Base-by-base conservation (phyloP, 768 basidiomycete genomes). In the Leucosporidium scottii region DNA sequence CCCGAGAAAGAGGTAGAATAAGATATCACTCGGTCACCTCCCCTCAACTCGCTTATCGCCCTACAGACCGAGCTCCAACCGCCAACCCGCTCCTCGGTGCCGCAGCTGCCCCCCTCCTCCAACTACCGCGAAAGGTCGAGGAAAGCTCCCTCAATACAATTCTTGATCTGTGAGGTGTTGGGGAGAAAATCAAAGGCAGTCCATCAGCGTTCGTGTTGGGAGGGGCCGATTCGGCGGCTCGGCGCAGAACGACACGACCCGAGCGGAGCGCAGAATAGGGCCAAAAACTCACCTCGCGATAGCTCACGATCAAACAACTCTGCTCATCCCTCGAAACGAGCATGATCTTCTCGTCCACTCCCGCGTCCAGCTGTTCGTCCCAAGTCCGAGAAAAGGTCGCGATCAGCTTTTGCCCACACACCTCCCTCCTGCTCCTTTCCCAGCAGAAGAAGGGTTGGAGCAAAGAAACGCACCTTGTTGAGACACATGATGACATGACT, bases 251-350 rank as follows among this genome's bases (percentile, higher is more conserved):
- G 23, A 20, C 9, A n/a, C 39, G 39, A 44, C 10, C 34, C 39
- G 13, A 15, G 39, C 31, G 18, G 20, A 2, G n/a, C 21, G 55
- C 12, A 1, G 27, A 28, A 31, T 0, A 25, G 5, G 34, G 8
- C 31, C 21, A 34, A 61, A 4, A 20, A n/a, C 60, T 21, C 49
- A 51, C 49, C 62, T 76, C 73, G 44, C 73, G 63, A 39, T 75
- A 76, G 56, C 69, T 71, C 13, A 76, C 75, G 59, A 76, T 73
- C 27, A 76, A 59, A 63, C 74, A 74, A 48, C 74, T 74, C 80
- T 94, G 93, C 77, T 98, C 96, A 77, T 99, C 94, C 56, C 94
- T 83, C 9, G 92, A 86, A 31, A 96, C 86, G 30, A 99, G 84
- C 93, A 97, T 94, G 71, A 99, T 82, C 69, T 87, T 87, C 77